These are phyloP conservation scores for Pyrenochaeta sp. DNA, from an alignment of 2,329 filamentous ascomycete genomes.

Conservation along the genomic window DNA sequence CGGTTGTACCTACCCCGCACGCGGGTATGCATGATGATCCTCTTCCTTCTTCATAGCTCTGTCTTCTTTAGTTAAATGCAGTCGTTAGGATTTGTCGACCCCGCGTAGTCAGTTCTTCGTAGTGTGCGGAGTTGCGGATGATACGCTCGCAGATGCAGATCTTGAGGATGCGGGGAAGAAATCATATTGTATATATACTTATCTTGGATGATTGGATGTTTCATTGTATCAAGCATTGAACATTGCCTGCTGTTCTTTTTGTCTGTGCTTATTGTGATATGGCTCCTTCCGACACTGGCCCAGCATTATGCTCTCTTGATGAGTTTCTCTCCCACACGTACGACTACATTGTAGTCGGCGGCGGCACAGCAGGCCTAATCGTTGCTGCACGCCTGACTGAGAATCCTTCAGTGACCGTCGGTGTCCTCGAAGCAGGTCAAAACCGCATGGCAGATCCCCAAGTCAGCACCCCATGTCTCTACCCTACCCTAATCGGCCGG, in stretches of 20 bases:
- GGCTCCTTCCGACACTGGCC: background rate
- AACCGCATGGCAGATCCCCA: background rate
- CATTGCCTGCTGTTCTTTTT: background rate
- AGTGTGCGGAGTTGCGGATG: background rate
- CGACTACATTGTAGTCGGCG: conserved; percentile 3
- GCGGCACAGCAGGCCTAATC: background rate
- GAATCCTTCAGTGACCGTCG: background rate
- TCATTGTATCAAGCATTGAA: background rate
- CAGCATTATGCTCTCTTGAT: conserved; percentile 3
- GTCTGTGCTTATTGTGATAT: background rate
- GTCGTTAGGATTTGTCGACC: background rate
- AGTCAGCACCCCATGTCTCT: background rate
- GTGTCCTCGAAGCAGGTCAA: background rate
- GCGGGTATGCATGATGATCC: background rate
- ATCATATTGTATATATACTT: background rate
- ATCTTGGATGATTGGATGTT: background rate
- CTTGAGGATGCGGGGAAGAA: background rate
- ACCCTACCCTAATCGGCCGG: background rate
- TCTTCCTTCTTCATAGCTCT: background rate
- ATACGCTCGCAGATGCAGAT: background rate
- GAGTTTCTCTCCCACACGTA: conserved; percentile 11
- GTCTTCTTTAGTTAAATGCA: background rate
- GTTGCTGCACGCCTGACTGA: background rate
- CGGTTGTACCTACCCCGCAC: background rate
- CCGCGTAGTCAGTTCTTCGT: background rate